Conservation (phyloP, 2,329 filamentous ascomycete genomes). For the Pyricularia pennisetigena region DNA sequence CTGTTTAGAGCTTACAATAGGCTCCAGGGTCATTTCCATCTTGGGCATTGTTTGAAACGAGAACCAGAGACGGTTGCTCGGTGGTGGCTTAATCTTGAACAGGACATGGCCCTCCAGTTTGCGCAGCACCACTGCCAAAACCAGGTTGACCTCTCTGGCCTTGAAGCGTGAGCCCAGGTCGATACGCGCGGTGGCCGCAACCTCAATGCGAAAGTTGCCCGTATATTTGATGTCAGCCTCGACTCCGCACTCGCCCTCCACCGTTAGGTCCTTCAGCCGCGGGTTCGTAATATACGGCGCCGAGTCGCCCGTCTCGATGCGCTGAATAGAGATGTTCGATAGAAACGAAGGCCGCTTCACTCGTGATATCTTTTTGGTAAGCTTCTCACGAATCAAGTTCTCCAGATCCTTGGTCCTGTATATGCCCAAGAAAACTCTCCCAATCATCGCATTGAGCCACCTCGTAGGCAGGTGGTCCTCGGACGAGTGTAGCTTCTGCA, state of each 20-base stretch:
- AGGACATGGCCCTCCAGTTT: constrained; percentile 77
- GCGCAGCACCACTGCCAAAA: constrained; percentile 77
- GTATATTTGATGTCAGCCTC: constrained; percentile 84
- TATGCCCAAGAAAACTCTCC: constrained; percentile 76
- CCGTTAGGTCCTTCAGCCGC: constrained; percentile 75
- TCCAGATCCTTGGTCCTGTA: constrained; percentile 80
- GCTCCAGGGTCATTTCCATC: constrained; percentile 89
- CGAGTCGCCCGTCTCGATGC: constrained; percentile 77
- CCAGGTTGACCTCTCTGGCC: constrained; percentile 76
- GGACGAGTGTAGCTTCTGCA: constrained; percentile 83
- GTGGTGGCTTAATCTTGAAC: constrained; percentile 84
- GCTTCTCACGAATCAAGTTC: constrained; percentile 68
- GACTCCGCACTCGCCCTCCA: constrained; percentile 81
- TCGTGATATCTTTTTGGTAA: constrained; percentile 91
- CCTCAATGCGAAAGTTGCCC: constrained; percentile 80
- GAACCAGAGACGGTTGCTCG: constrained; percentile 94
- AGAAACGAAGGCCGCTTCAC: constrained; percentile 90
- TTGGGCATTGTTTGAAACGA: constrained; percentile 90
- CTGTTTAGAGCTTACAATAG: constrained; percentile 88
- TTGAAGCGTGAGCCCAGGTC: constrained; percentile 87
- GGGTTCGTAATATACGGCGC: constrained; percentile 86
- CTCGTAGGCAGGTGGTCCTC: constrained; percentile 85
- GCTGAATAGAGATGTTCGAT: constrained; percentile 70
- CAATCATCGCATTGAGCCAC: constrained; percentile 89
- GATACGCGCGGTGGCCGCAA: constrained; percentile 86